These are phyloP conservation scores for Dryas octopetala DNA, from an alignment of 306 rosid species.

Conservation along the genomic window DNA sequence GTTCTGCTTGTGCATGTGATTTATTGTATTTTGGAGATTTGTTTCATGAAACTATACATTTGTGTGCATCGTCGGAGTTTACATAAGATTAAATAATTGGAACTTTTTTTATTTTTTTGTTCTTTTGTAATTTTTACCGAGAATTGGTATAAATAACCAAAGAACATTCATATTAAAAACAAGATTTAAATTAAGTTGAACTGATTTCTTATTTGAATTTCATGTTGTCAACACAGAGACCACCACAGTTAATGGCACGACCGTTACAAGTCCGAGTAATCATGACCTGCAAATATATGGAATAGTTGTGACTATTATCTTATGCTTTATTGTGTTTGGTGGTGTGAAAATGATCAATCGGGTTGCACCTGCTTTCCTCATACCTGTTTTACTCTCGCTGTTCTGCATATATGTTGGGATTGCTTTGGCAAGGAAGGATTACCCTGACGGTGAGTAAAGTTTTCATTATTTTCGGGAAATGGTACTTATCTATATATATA, in stretches of 20 bases:
- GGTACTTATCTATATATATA: not conserved
- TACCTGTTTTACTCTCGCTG: slow-evolving; percentile 85
- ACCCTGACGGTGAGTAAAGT: slow-evolving; percentile 65
- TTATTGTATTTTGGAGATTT: not conserved
- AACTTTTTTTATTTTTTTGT: not conserved
- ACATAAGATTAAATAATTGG: not conserved
- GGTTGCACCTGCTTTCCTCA: slow-evolving; percentile 97
- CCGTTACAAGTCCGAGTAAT: slow-evolving; percentile 57
- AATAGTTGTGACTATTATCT: slow-evolving; percentile 82
- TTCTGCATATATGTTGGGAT: slow-evolving; percentile 82
- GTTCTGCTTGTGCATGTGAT: not conserved
- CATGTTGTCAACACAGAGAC: slow-evolving; percentile 62
- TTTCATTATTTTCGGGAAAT: not conserved
- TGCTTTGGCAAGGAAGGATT: slow-evolving; percentile 59
- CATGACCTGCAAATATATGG: slow-evolving; percentile 98
- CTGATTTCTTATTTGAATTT: slow-evolving; percentile 19
- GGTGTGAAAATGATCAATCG: slow-evolving; percentile 97
- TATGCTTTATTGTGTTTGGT: slow-evolving; percentile 97
- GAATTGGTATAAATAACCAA: not conserved
- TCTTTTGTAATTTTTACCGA: not conserved
- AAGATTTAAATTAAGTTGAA: not conserved
- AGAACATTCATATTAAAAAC: not conserved
- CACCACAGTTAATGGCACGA: slow-evolving; percentile 71
- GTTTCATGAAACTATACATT: not conserved
- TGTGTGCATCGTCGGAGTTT: not conserved